Percentiles rank a stretch among this genome's conserved stretches.
Conservation (phyloP, 2,329 filamentous ascomycete species). For the Chaetothyriales sp. region DNA sequence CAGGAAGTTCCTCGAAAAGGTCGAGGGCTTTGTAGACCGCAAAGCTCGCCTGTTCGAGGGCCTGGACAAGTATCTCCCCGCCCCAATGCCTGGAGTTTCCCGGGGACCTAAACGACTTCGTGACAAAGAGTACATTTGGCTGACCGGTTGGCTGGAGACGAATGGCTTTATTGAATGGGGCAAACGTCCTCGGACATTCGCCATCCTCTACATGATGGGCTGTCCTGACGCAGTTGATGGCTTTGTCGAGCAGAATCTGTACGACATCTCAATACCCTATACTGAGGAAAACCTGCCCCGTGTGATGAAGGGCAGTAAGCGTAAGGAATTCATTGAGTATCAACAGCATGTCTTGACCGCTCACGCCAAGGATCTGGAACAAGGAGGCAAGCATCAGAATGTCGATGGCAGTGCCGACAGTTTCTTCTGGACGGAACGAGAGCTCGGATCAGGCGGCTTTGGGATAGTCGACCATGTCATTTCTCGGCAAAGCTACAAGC, state of each 20-base stretch:
- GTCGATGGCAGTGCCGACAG: slow-evolving; percentile 9
- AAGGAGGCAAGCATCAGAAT: slow-evolving; percentile 7
- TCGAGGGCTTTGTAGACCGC: not conserved
- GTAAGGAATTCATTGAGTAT: slow-evolving; percentile 7
- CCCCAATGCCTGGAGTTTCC: not conserved
- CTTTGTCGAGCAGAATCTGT: slow-evolving; percentile 12
- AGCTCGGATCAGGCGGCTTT: slow-evolving; percentile 16
- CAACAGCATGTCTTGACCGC: slow-evolving; percentile 11
- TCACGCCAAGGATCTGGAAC: slow-evolving; percentile 11
- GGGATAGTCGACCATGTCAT: slow-evolving; percentile 16
- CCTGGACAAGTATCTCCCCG: not conserved
- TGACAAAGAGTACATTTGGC: not conserved
- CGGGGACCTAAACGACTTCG: not conserved
- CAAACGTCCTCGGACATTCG: slow-evolving; percentile 12
- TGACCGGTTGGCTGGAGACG: not conserved
- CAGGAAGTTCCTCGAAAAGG: no score
- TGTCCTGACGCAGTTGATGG: slow-evolving; percentile 11
- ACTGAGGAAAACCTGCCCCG: slow-evolving; percentile 11
- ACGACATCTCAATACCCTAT: slow-evolving; percentile 15
- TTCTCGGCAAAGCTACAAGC: slow-evolving; percentile 15
- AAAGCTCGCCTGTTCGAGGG: not conserved
- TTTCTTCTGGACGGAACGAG: slow-evolving; percentile 9
- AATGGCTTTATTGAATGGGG: slow-evolving; percentile 4
- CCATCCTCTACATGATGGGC: slow-evolving; percentile 14
- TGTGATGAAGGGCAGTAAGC: slow-evolving; percentile 4